Evolutionary conservation across 1,284 basidiomycete species (phyloP).

Genomic region (Xerocomus alliaceus): DNA sequence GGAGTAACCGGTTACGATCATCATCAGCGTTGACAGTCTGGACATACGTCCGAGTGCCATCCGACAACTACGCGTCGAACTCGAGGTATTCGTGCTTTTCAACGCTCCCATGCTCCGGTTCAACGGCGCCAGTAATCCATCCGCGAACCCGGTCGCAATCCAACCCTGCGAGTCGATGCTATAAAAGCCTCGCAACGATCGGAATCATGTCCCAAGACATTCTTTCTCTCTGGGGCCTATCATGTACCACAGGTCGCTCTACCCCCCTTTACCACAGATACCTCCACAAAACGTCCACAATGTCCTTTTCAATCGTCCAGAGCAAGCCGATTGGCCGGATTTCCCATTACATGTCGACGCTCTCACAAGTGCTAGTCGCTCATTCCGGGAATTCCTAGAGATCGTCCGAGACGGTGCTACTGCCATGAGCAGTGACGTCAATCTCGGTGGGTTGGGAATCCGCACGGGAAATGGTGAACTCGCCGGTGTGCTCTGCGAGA

Average conservation of each 20-base stretch:
- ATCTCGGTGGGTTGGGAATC: conserved; percentile 64
- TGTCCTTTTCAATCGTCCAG: conserved; percentile 60
- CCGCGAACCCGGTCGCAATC: conserved; percentile 9
- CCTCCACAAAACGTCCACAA: conserved; percentile 64
- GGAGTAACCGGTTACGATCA: no score
- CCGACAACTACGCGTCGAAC: no score
- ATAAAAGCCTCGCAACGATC: conserved; percentile 20
- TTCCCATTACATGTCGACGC: conserved; percentile 65
- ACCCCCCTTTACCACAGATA: conserved; percentile 43
- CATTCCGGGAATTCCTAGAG: conserved; percentile 56
- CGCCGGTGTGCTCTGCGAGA: conserved; percentile 72
- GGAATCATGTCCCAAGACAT: not conserved
- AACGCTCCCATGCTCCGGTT: not conserved
- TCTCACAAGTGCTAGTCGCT: conserved; percentile 53
- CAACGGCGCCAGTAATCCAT: not conserved
- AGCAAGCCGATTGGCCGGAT: conserved; percentile 58
- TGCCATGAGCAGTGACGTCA: conserved; percentile 53
- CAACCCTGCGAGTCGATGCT: not conserved
- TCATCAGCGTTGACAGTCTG: no score
- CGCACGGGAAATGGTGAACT: conserved; percentile 55
- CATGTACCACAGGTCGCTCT: conserved; percentile 51
- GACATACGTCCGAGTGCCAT: no score
- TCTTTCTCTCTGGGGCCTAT: not conserved
- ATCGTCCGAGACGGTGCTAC: conserved; percentile 63
- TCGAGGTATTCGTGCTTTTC: no score